Percentiles rank a stretch among this genome's conserved stretches.
Evolutionary conservation across 2,329 filamentous ascomycete genomes (phyloP).

Genomic region (Talaromyces verruculosus): DNA sequence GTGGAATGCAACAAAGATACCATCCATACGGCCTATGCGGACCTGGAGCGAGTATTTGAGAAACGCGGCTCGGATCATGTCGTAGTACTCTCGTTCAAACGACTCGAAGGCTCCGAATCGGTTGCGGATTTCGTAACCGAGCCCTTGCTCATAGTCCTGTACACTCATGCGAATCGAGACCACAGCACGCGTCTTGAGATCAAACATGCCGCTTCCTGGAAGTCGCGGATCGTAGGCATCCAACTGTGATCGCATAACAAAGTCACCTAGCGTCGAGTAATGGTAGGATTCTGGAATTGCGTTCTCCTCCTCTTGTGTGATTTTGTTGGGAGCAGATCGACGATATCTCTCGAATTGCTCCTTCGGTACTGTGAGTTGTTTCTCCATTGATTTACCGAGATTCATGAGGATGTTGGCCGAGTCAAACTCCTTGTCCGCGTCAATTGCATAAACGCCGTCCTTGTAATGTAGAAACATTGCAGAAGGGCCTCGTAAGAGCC

Average conservation of each 20-base stretch:
- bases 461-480: constrained; percentile 81
- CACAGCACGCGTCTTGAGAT: constrained; percentile 92
- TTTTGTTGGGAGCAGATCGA: constrained; percentile 63
- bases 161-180: constrained; percentile 89
- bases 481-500: constrained; percentile 68
- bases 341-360: constrained; percentile 85
- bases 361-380: constrained; percentile 79
- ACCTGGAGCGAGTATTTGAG: constrained; percentile 96
- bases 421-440: constrained; percentile 92
- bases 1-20: constrained; percentile 95
- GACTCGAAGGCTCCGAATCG: constrained; percentile 81
- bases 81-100: constrained; percentile 92
- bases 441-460: constrained; percentile 87
- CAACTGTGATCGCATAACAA: constrained; percentile 91
- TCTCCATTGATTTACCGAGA: constrained; percentile 95
- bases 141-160: constrained; percentile 66
- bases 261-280: constrained; percentile 81
- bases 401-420: constrained; percentile 82
- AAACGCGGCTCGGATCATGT: constrained; percentile 93
- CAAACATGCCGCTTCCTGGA: constrained; percentile 90
- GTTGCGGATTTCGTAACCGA: constrained; percentile 81
- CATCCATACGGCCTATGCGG: constrained; percentile 96
- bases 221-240: constrained; percentile 84
- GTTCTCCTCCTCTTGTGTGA: constrained; percentile 67
- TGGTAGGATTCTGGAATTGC: constrained; percentile 77